Percentiles rank a stretch among this genome's conserved stretches.
Evolutionary conservation across 75 land plant species (phyloP).

Genomic region (Azolla pinnata): DNA sequence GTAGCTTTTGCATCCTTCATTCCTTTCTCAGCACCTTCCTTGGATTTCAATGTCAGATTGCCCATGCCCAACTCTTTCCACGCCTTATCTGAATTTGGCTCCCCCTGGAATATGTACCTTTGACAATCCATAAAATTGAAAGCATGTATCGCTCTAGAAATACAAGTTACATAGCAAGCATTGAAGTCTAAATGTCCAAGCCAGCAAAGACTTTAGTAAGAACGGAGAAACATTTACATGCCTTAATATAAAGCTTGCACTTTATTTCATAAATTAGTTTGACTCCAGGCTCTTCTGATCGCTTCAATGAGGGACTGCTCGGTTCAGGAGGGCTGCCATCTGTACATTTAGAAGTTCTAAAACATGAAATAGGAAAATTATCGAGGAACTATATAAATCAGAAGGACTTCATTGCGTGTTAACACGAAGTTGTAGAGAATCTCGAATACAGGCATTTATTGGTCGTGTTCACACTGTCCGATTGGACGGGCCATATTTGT

Average conservation of each 20-base stretch:
- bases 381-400: too few relatives aligned
- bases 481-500: too few relatives aligned
- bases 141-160: neutral
- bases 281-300: conserved; percentile 59
- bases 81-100: conserved; percentile 39
- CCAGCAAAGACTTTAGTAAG: neutral
- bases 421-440: too few relatives aligned
- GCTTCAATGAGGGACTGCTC: conserved; percentile 73
- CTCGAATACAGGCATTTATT: too few relatives aligned
- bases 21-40: conserved; percentile 44
- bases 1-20: conserved; percentile 69
- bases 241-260: conserved; percentile 81
- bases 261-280: conserved; percentile 62
- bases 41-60: conserved; percentile 56
- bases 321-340: conserved; percentile 43
- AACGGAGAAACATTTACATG: too few relatives aligned
- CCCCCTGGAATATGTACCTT: conserved; percentile 29
- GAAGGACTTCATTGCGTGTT: too few relatives aligned
- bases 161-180: neutral
- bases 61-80: conserved; percentile 86
- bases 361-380: too few relatives aligned
- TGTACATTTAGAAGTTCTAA: too few relatives aligned
- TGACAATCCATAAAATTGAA: neutral
- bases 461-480: too few relatives aligned
- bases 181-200: neutral